Conservation (phyloP, 768 basidiomycete species). For the Phlebiopsis flavidoalba region DNA sequence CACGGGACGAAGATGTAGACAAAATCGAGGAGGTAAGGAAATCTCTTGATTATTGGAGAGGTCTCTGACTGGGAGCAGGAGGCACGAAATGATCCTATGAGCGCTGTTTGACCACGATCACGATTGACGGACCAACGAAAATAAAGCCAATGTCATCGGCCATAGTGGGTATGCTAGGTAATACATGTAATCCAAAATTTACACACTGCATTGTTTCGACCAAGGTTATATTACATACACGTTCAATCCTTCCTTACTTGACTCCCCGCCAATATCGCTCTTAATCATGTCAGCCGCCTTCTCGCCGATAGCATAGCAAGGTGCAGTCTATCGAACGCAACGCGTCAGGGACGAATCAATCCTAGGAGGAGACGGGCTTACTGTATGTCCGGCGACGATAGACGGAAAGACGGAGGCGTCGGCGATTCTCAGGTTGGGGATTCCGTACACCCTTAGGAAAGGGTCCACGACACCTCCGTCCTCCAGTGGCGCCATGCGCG, state of each 20-base stretch:
- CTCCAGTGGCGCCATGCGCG: constrained; percentile 30
- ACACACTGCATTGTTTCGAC: not conserved
- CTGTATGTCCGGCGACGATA: constrained; percentile 41
- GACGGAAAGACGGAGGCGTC: constrained; percentile 44
- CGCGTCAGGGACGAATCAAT: not conserved
- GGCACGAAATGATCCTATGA: too few relatives aligned
- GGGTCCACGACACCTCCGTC: constrained; percentile 41
- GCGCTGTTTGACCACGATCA: not conserved
- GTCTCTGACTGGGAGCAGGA: not conserved
- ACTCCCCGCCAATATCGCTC: not conserved
- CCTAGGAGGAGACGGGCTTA: constrained; percentile 18
- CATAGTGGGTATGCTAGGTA: not conserved
- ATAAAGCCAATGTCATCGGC: not conserved
- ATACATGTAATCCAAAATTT: not conserved
- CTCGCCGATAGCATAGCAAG: constrained; percentile 14
- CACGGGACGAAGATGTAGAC: not conserved
- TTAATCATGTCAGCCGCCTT: constrained; percentile 15
- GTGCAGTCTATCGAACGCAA: constrained; percentile 9
- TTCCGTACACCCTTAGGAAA: constrained; percentile 37
- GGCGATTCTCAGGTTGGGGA: constrained; percentile 36
- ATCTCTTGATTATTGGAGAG: not conserved
- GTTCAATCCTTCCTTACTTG: not conserved
- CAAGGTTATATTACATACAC: not conserved
- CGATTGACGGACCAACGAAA: not conserved
- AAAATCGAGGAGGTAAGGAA: not conserved